Evolutionary conservation across 1,284 basidiomycete genomes (phyloP).

Genomic region (Moniliophthora roreri): DNA sequence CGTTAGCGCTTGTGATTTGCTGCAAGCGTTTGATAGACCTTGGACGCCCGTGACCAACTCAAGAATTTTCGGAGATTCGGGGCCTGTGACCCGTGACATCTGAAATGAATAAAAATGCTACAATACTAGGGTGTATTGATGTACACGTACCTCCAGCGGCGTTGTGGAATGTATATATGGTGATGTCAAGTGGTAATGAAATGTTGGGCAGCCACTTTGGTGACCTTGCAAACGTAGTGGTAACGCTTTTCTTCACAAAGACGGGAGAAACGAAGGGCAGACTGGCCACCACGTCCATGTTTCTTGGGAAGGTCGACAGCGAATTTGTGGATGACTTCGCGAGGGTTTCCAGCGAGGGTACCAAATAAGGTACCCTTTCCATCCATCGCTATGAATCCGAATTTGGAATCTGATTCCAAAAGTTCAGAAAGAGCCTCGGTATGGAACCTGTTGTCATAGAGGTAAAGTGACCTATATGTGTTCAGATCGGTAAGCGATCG

Average conservation of each 20-base stretch:
- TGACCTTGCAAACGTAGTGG: slow-evolving; percentile 99
- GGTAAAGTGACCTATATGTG: slow-evolving; percentile 81
- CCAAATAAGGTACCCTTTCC: slow-evolving; percentile 97
- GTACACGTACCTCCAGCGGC: slow-evolving; percentile 77
- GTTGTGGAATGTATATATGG: slow-evolving; percentile 83
- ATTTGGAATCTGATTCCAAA: slow-evolving; percentile 95
- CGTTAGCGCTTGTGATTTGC: too few relatives aligned
- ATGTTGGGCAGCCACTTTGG: slow-evolving; percentile 95
- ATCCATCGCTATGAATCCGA: slow-evolving; percentile 99
- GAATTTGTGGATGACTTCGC: slow-evolving; percentile 97
- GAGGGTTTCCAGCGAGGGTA: slow-evolving; percentile 94
- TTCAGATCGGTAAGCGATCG: not conserved
- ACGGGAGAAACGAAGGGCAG: slow-evolving; percentile 99
- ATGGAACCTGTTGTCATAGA: slow-evolving; percentile 99
- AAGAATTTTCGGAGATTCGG: too few relatives aligned
- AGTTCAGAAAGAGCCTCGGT: slow-evolving; percentile 97
- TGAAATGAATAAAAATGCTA: too few relatives aligned
- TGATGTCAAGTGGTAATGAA: slow-evolving; percentile 94
- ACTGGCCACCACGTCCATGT: slow-evolving; percentile 99
- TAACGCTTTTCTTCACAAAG: slow-evolving; percentile 98
- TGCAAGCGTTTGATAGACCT: too few relatives aligned
- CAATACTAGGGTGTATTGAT: too few relatives aligned
- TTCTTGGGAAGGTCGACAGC: slow-evolving; percentile 99
- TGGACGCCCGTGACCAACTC: too few relatives aligned
- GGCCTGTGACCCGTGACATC: too few relatives aligned